A percentile compares a stretch with the other conserved stretches of the same genome.
Conservation (phyloP, 371 early-diverging fungal genomes). For the Mortierella sp. region DNA sequence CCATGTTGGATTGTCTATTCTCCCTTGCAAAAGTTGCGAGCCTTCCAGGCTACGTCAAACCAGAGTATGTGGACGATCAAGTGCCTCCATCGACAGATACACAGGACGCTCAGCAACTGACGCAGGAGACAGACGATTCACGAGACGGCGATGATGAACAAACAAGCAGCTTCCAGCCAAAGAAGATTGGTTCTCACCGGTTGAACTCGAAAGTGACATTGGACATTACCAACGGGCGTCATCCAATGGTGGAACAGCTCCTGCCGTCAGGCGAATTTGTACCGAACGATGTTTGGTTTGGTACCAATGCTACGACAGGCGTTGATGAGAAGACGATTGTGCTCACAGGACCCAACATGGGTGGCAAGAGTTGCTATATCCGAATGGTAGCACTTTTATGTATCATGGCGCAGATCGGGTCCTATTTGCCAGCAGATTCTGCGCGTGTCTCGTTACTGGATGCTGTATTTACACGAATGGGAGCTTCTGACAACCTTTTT, state of each 20-base stretch:
- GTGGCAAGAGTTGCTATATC: conserved; percentile 96
- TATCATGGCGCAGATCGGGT: conserved; percentile 95
- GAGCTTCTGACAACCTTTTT: conserved; percentile 77
- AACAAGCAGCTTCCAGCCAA: background rate
- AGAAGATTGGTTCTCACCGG: conserved; percentile 2
- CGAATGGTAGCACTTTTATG: conserved; percentile 73
- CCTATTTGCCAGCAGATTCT: conserved; percentile 89
- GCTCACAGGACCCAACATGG: conserved; percentile 88
- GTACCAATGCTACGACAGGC: conserved; percentile 2
- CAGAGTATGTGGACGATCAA: conserved; percentile 61
- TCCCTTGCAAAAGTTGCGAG: conserved; percentile 74
- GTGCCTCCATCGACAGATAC: conserved; percentile 59
- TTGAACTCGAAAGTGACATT: conserved; percentile 27
- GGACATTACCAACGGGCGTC: conserved; percentile 76
- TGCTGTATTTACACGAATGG: conserved; percentile 88
- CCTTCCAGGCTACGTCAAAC: conserved; percentile 77
- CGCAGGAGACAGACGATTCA: background rate
- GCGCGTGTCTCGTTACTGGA: conserved; percentile 92
- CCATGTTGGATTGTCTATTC: conserved; percentile 80
- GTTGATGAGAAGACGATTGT: conserved; percentile 55
- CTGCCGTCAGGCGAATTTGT: conserved; percentile 72
- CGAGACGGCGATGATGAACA: background rate
- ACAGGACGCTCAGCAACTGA: conserved; percentile 41
- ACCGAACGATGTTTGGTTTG: conserved; percentile 78
- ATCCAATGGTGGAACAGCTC: conserved; percentile 88